A percentile compares a stretch with the other conserved stretches of the same genome.
Evolutionary conservation across 2,329 filamentous ascomycete genomes (phyloP).

Genomic region (Fusarium vanettenii): DNA sequence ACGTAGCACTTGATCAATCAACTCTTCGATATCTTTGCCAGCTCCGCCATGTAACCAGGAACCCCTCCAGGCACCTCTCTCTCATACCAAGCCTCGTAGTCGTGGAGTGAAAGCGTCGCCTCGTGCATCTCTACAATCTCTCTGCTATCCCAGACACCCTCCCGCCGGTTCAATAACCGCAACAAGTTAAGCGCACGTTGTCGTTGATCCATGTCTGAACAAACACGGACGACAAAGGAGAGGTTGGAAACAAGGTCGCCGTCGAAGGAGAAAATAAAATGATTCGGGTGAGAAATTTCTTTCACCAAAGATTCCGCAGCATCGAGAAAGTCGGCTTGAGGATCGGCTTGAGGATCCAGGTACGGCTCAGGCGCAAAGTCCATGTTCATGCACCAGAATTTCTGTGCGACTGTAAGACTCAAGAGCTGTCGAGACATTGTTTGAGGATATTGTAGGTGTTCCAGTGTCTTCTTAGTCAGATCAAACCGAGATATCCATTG

Average conservation of each 20-base stretch:
- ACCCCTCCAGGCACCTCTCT: slow-evolving; percentile 18
- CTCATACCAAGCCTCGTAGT: slow-evolving; percentile 3
- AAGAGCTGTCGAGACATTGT: neutral
- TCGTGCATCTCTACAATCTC: slow-evolving; percentile 35
- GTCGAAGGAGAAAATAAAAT: neutral
- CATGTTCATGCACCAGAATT: neutral
- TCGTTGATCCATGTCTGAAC: neutral
- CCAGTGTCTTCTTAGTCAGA: neutral
- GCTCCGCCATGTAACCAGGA: slow-evolving; percentile 13
- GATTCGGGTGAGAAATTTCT: neutral
- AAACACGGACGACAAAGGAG: neutral
- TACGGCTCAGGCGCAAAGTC: neutral
- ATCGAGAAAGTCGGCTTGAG: neutral
- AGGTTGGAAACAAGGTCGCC: neutral
- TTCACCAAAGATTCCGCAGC: neutral
- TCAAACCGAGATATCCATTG: neutral
- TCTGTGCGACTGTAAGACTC: neutral
- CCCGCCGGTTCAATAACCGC: slow-evolving; percentile 23
- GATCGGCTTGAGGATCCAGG: neutral
- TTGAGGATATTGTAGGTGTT: neutral
- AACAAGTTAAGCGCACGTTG: neutral
- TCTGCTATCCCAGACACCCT: slow-evolving; percentile 38
- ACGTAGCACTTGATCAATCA: no score
- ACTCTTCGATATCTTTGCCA: neutral
- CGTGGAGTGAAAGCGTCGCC: slow-evolving; percentile 10